A percentile compares a stretch with the other conserved stretches of the same genome.
phyloP scores from a whole-genome alignment of 208 protist species.

The Trichomonas gallinae region DNA sequence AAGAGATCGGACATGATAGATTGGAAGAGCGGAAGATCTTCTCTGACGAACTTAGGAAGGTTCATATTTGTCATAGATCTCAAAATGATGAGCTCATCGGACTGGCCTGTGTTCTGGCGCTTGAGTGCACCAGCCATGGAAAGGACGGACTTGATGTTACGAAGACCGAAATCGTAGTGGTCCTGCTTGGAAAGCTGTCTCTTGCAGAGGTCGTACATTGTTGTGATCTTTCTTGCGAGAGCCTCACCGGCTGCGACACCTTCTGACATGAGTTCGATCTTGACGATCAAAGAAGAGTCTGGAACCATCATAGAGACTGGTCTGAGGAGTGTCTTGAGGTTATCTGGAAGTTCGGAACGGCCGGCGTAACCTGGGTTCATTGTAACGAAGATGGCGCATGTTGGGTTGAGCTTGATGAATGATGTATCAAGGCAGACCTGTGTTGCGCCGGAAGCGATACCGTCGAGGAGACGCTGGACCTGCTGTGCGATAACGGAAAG shows the following conservation, averaged over 20 bases:
- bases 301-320: constrained; percentile 95
- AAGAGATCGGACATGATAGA: constrained; percentile 83
- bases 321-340: constrained; percentile 77
- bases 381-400: constrained; percentile 88
- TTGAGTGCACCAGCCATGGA: constrained; percentile 76
- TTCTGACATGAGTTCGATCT: constrained; percentile 87
- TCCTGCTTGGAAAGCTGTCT: constrained; percentile 89
- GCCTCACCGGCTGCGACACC: constrained; percentile 77
- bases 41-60: constrained; percentile 81
- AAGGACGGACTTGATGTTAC: constrained; percentile 86
- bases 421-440: constrained; percentile 70
- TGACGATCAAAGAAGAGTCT: constrained; percentile 83
- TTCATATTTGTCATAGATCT: constrained; percentile 87
- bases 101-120: constrained; percentile 29
- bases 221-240: constrained; percentile 80
- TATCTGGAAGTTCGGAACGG: constrained; percentile 89
- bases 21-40: constrained; percentile 81
- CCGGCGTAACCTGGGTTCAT: constrained; percentile 97
- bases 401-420: constrained; percentile 78
- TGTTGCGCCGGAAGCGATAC: constrained; percentile 16
- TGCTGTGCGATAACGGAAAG: constrained; percentile 91
- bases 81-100: constrained; percentile 69
- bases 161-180: constrained; percentile 51
- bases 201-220: constrained; percentile 79
- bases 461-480: constrained; percentile 65